Evolutionary conservation across 2,329 filamentous ascomycete genomes (phyloP).

Genomic region (Fusarium guadeloupense): DNA sequence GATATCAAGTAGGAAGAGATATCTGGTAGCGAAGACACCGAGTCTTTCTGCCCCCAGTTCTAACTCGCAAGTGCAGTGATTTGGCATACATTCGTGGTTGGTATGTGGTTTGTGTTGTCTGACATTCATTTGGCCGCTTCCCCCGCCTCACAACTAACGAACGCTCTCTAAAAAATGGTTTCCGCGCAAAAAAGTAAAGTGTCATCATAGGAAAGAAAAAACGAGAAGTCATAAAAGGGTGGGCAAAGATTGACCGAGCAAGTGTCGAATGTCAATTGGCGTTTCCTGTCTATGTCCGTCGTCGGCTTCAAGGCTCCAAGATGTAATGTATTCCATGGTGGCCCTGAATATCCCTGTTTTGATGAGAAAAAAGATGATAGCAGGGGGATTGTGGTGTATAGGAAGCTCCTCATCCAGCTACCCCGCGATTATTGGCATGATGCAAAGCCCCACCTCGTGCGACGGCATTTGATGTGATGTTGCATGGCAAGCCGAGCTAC

Average conservation of each 20-base stretch:
- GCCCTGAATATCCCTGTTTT: background rate
- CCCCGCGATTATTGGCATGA: conserved; percentile 29
- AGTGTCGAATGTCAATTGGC: background rate
- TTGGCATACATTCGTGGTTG: background rate
- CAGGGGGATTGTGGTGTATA: background rate
- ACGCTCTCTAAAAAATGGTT: conserved; percentile 43
- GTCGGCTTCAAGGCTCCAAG: conserved; percentile 1
- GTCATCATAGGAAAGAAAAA: conserved; percentile 7
- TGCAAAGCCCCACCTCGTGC: conserved; percentile 16
- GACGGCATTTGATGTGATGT: conserved; percentile 8
- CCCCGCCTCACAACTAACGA: conserved; percentile 27
- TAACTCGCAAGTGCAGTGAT: conserved; percentile 25
- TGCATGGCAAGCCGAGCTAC: conserved; percentile 14
- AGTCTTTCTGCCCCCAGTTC: conserved; percentile 20
- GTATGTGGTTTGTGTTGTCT: conserved; percentile 17
- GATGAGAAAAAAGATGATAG: background rate
- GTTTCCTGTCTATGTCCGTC: conserved; percentile 11
- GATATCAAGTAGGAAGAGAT: conserved; percentile 21
- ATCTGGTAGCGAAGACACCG: conserved; percentile 3
- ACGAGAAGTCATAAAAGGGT: conserved; percentile 23
- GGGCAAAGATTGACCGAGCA: background rate
- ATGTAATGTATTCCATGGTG: background rate
- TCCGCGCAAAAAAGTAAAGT: conserved; percentile 25
- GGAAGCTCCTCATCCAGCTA: conserved; percentile 27
- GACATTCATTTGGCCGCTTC: conserved; percentile 19